Percentiles rank a stretch among this genome's conserved stretches.
phyloP scores from a whole-genome alignment of 2,329 filamentous ascomycete genomes.

The Fusarium paranaense region DNA sequence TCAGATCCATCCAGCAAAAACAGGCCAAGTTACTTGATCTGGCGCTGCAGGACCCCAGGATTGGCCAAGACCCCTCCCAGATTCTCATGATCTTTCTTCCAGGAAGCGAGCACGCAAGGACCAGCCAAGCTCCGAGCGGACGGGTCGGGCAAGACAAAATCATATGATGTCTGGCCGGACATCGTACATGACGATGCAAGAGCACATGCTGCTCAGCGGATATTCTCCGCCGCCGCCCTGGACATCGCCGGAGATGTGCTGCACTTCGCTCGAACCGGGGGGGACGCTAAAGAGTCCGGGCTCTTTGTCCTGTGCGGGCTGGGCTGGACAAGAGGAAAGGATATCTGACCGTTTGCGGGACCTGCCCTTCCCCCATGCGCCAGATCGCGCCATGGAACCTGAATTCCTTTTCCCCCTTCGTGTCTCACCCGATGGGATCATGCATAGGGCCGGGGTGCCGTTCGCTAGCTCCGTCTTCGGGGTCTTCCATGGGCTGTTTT shows the following conservation, averaged over 20 bases:
- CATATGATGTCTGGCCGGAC: slow-evolving; percentile 30
- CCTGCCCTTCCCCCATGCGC: background rate
- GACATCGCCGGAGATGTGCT: background rate
- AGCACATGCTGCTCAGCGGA: slow-evolving; percentile 21
- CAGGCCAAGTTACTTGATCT: slow-evolving; percentile 28
- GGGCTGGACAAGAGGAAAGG: background rate
- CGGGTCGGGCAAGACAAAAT: slow-evolving; percentile 18
- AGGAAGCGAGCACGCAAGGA: slow-evolving; percentile 15
- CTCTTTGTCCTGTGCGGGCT: background rate
- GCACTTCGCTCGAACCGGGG: background rate
- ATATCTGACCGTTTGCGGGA: slow-evolving; percentile 23
- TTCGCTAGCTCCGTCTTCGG: slow-evolving; percentile 23
- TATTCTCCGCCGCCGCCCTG: slow-evolving; percentile 20
- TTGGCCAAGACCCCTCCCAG: slow-evolving; percentile 28
- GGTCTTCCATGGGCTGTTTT: slow-evolving; percentile 26
- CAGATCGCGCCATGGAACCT: slow-evolving; percentile 32
- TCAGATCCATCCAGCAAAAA: slow-evolving; percentile 1
- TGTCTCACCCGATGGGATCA: slow-evolving; percentile 10
- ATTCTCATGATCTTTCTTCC: slow-evolving; percentile 20
- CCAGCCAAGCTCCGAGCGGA: slow-evolving; percentile 22
- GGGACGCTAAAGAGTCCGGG: background rate
- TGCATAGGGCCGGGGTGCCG: background rate
- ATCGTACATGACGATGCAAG: slow-evolving; percentile 12
- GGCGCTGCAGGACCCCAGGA: slow-evolving; percentile 33
- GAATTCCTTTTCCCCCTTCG: slow-evolving; percentile 14